Conservation (phyloP, 1,139 yeast species). For the Kodamaea ohmeri region DNA sequence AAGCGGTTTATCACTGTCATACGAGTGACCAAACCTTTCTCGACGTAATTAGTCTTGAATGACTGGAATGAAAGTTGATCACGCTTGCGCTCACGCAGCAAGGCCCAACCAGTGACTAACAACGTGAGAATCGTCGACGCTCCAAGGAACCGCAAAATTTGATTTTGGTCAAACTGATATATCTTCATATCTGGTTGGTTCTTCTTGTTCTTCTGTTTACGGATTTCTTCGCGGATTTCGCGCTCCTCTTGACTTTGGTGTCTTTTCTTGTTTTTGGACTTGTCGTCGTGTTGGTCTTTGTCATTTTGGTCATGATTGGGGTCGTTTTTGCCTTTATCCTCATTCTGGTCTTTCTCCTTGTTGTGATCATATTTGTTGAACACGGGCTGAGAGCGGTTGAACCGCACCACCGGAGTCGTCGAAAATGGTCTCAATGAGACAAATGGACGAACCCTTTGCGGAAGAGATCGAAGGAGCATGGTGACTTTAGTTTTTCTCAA, state of each 20-base stretch:
- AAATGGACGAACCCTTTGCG: slow-evolving; percentile 2
- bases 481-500: slow-evolving; percentile 2
- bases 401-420: background rate
- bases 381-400: background rate
- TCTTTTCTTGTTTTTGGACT: slow-evolving; percentile 8
- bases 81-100: slow-evolving; percentile 18
- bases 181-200: slow-evolving; percentile 35
- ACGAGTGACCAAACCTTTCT: slow-evolving; percentile 77
- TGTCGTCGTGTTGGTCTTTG: slow-evolving; percentile 7
- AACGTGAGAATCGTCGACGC: slow-evolving; percentile 18
- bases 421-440: slow-evolving; percentile 1
- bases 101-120: slow-evolving; percentile 11
- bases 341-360: background rate
- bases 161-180: slow-evolving; percentile 26
- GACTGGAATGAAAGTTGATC: slow-evolving; percentile 81
- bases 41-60: slow-evolving; percentile 78
- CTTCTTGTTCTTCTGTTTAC: slow-evolving; percentile 30
- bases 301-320: no score
- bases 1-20: slow-evolving; percentile 74
- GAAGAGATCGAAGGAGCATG: slow-evolving; percentile 4
- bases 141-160: slow-evolving; percentile 17
- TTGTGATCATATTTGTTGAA: slow-evolving; percentile 1
- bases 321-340: slow-evolving; percentile 4
- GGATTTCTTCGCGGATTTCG: slow-evolving; percentile 34
- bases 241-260: slow-evolving; percentile 15